These are phyloP conservation scores for Cryptosporidium muris DNA, from an alignment of 169 alveolate species.

Conservation along the genomic window DNA sequence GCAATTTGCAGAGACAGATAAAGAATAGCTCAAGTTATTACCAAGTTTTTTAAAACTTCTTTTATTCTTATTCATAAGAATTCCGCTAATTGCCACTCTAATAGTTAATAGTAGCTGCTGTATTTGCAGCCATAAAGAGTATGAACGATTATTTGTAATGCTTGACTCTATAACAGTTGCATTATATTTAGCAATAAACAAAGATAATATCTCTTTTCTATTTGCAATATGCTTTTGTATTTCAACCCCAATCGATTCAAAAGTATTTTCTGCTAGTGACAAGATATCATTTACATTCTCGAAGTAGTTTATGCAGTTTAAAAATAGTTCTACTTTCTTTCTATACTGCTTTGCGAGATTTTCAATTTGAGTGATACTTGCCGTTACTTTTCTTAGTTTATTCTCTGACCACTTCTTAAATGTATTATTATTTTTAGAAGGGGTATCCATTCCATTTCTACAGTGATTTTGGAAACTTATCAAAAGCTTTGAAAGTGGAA, in stretches of 20 bases:
- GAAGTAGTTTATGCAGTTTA: slow-evolving; percentile 57
- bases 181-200: slow-evolving; percentile 12
- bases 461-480: no score
- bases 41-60: slow-evolving; percentile 27
- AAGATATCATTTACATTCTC: slow-evolving; percentile 11
- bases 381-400: neutral
- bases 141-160: slow-evolving; percentile 24
- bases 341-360: neutral
- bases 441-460: no score
- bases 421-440: no score
- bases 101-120: slow-evolving; percentile 34
- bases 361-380: slow-evolving; percentile 13
- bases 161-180: neutral
- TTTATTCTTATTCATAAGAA: neutral
- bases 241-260: slow-evolving; percentile 9
- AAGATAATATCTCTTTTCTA: slow-evolving; percentile 35
- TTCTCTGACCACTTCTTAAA: slow-evolving; percentile 29
- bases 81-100: slow-evolving; percentile 5
- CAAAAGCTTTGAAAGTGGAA: no score
- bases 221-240: slow-evolving; percentile 9
- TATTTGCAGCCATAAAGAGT: slow-evolving; percentile 44
- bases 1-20: slow-evolving; percentile 27
- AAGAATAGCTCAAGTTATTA: neutral
- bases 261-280: neutral
- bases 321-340: slow-evolving; percentile 13